A percentile compares a stretch with the other conserved stretches of the same genome.
phyloP scores from a whole-genome alignment of 345 rosid genomes.

The Noccaea caerulescens region DNA sequence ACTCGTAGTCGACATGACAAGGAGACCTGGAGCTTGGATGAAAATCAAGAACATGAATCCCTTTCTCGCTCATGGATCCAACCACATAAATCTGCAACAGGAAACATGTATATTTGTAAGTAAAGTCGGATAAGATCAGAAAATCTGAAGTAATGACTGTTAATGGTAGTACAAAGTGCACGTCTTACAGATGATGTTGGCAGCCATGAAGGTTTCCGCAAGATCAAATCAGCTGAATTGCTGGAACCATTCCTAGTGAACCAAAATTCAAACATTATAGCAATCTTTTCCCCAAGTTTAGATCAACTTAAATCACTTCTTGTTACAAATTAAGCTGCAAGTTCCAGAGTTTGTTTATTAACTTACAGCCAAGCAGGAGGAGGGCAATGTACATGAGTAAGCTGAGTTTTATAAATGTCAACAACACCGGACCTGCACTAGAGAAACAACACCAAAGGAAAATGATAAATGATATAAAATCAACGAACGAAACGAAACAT shows the following conservation, averaged over 20 bases:
- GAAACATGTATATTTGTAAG: not conserved
- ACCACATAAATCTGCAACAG: conserved; percentile 72
- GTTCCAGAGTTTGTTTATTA: conserved; percentile 22
- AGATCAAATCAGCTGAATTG: conserved; percentile 48
- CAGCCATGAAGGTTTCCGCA: conserved; percentile 87
- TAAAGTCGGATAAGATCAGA: not conserved
- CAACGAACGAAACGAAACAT: conserved; percentile 6
- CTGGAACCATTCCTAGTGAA: conserved; percentile 57
- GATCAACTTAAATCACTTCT: not conserved
- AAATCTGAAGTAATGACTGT: not conserved
- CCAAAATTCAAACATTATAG: conserved; percentile 29
- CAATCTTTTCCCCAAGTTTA: not conserved
- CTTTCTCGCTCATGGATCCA: conserved; percentile 71
- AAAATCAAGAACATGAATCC: conserved; percentile 92
- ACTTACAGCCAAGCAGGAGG: conserved; percentile 99
- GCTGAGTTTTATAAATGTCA: conserved; percentile 61
- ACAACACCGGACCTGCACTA: conserved; percentile 87
- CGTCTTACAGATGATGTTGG: conserved; percentile 75
- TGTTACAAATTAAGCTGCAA: not conserved
- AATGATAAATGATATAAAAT: conserved; percentile 9
- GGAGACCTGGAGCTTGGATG: conserved; percentile 77
- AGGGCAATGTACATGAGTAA: conserved; percentile 96
- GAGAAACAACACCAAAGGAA: conserved; percentile 22
- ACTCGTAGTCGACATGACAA: conserved; percentile 85
- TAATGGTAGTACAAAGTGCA: conserved; percentile 16